A percentile compares a stretch with the other conserved stretches of the same genome.
Conservation (phyloP, 768 basidiomycete species). For the Dictyophora rubrovolvata region DNA sequence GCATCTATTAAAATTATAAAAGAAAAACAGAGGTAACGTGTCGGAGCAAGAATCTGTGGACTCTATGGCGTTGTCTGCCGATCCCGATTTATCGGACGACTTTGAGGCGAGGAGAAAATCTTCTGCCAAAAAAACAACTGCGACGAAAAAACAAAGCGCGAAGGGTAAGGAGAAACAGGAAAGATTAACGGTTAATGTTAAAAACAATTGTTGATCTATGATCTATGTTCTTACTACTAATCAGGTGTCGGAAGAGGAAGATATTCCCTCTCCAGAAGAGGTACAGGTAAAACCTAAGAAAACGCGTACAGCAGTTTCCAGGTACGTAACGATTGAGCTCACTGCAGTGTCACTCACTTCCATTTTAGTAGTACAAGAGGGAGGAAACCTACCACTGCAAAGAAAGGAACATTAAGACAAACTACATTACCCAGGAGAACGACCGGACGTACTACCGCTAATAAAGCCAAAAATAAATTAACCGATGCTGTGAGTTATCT, state of each 20-base stretch:
- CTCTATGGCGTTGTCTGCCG: constrained; percentile 73
- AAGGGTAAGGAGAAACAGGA: constrained; percentile 27
- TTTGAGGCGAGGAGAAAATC: constrained; percentile 32
- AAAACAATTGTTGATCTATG: not conserved
- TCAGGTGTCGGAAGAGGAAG: not conserved
- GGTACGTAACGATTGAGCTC: not conserved
- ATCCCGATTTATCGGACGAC: constrained; percentile 43
- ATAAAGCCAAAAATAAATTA: constrained; percentile 55
- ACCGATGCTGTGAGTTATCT: constrained; percentile 29
- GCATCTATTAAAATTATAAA: not conserved
- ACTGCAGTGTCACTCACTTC: not conserved
- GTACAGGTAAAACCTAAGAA: not conserved
- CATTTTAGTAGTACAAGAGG: not conserved
- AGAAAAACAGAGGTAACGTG: constrained; percentile 36
- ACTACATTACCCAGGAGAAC: constrained; percentile 45
- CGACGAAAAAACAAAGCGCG: constrained; percentile 44
- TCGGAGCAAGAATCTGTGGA: constrained; percentile 48
- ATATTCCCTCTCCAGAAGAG: not conserved
- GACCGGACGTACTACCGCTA: constrained; percentile 54
- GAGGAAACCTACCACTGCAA: not conserved
- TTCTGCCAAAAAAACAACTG: constrained; percentile 22
- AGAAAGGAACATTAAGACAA: constrained; percentile 29
- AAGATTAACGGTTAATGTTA: not conserved
- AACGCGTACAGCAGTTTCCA: not conserved
- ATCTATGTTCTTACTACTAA: not conserved